phyloP scores from a whole-genome alignment of 1,284 basidiomycete genomes.

The Prillingera fragicola region DNA sequence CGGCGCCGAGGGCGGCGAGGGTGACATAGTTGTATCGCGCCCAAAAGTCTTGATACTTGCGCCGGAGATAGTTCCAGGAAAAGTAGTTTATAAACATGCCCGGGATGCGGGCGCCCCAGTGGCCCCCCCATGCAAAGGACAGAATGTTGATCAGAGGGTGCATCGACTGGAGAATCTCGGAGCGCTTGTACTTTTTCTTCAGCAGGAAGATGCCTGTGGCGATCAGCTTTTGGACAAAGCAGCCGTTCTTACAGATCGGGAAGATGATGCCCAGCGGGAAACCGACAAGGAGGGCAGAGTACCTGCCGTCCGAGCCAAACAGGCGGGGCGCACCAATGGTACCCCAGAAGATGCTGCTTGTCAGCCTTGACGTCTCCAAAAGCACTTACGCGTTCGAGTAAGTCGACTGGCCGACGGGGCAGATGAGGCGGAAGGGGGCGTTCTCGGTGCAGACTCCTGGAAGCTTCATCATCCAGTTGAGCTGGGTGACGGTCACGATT shows the following conservation, averaged over 20 bases:
- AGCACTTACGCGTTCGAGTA: background rate
- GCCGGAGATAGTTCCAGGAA: conserved; percentile 15
- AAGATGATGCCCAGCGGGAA: conserved; percentile 65
- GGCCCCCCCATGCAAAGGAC: conserved; percentile 3
- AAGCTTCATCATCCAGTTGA: conserved; percentile 16
- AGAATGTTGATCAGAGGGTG: conserved; percentile 14
- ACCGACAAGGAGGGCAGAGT: conserved; percentile 57
- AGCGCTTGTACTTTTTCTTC: conserved; percentile 12
- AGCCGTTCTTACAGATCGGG: conserved; percentile 56
- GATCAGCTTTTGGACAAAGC: background rate
- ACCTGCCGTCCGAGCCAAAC: conserved; percentile 62
- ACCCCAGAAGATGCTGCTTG: conserved; percentile 61
- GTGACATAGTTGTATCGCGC: conserved; percentile 52
- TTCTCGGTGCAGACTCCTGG: conserved; percentile 10
- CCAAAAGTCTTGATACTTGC: conserved; percentile 13
- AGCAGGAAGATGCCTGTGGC: conserved; percentile 6
- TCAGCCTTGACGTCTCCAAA: background rate
- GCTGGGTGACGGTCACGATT: conserved; percentile 10
- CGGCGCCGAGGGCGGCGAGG: conserved; percentile 51
- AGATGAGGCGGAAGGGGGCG: conserved; percentile 17
- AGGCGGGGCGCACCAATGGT: conserved; percentile 67
- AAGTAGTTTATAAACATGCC: conserved; percentile 15
- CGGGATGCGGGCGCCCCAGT: conserved; percentile 11
- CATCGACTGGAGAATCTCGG: conserved; percentile 6
- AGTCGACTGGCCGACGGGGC: conserved; percentile 13